Evolutionary conservation across 1,284 basidiomycete species (phyloP), one percentile per base, ranked within the genome.

Genomic region (Testicularia cyperi): DNA sequence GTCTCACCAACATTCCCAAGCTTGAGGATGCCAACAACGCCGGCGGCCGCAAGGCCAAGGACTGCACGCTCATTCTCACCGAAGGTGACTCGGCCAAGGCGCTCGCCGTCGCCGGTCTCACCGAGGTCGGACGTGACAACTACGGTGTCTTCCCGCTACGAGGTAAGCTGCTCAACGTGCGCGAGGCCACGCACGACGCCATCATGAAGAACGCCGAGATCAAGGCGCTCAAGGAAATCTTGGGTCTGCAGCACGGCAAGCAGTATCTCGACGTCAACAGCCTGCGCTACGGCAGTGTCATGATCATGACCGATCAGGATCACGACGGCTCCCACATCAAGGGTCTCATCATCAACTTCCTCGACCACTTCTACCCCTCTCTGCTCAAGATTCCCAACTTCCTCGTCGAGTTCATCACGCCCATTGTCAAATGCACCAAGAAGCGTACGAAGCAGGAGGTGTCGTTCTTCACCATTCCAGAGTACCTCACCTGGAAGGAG

Each of bases 261-360:
- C 86, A 87, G 57, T 99, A 99, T 78, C 80, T 80, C 19, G 84
- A 83, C 41, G 79, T 83, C 14, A 80, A 82, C 36, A 87, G 83
- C 64, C 79, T 99, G 74, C 86, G 95, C 19, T 99, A 99, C 72
- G 95, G 95, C 2, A 86, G 87, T 47, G 78, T 99, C 52, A 99
- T 99, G 95, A 92, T 99, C 74, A 99, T 99, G 95, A 92, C 95
- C 12, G 95, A 99, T 86, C 92, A 97, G 67, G 95, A 99, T 84
- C 92, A 98, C 80, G 95, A 99, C 79, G 95, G 95, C 41, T 98
- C 94, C 27, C 95, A 99, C 79, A 99, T 99, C 81, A 99, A 99
- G 79, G 95, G 95, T 28, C 83, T 98, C 8, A 83, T 99, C 46
- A 95, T 99, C 81, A 99, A 99, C 78, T 98, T 92, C 78, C 80